These are phyloP conservation scores for Pyrenopolyporus hunteri DNA, from an alignment of 495 filamentous ascomycete species.

Conservation along the genomic window DNA sequence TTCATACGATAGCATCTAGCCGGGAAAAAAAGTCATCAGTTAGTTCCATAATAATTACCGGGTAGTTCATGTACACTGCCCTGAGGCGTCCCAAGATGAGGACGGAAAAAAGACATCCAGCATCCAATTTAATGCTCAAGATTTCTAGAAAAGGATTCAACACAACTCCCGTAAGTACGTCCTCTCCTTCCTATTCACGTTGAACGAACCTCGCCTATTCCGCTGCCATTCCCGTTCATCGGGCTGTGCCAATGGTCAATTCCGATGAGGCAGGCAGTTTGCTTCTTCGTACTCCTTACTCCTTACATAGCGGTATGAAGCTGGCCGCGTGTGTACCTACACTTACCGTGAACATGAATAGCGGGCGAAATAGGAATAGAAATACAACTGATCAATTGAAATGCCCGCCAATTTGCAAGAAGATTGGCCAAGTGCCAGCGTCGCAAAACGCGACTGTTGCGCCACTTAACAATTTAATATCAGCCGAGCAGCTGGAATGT, in stretches of 20 bases:
- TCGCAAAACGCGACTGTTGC: slow-evolving; percentile 27
- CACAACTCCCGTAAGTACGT: slow-evolving; percentile 11
- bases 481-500: slow-evolving; percentile 26
- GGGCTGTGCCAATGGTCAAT: slow-evolving; percentile 22
- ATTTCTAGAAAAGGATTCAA: slow-evolving; percentile 12
- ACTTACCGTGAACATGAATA: not conserved
- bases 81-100: too few species aligned
- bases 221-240: slow-evolving; percentile 16
- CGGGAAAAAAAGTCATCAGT: too few species aligned
- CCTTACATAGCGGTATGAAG: slow-evolving; percentile 23
- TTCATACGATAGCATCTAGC: too few species aligned
- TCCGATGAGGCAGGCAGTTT: slow-evolving; percentile 7
- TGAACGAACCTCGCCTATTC: slow-evolving; percentile 35
- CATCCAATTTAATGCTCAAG: slow-evolving; percentile 4
- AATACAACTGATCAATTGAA: slow-evolving; percentile 19
- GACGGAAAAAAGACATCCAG: not conserved
- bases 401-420: slow-evolving; percentile 27
- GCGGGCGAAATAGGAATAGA: too few species aligned
- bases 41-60: too few species aligned
- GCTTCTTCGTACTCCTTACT: not conserved
- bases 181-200: slow-evolving; percentile 12
- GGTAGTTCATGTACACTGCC: too few species aligned
- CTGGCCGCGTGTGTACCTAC: slow-evolving; percentile 22
- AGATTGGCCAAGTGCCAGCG: slow-evolving; percentile 32
- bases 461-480: slow-evolving; percentile 15